Percentiles rank a stretch among this genome's conserved stretches.
These are phyloP conservation scores for Citrus reticulata DNA, from an alignment of 345 rosid genomes.

Conservation along the genomic window DNA sequence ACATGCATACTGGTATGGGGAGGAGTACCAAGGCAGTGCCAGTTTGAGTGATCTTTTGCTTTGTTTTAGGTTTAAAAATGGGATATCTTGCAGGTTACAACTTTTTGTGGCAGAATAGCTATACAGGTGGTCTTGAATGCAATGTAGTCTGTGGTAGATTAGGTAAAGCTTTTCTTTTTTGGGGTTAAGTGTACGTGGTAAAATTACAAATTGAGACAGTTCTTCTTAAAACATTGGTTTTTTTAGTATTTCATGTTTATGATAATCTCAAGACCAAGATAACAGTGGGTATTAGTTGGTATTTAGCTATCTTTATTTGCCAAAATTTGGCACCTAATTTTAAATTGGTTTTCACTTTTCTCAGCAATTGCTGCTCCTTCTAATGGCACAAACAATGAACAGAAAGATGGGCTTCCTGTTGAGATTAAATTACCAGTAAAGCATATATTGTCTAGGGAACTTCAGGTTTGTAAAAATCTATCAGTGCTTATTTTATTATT, in stretches of 20 bases:
- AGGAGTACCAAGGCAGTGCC: not conserved
- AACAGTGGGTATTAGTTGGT: not conserved
- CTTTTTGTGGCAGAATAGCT: not conserved
- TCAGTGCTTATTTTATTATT: not conserved
- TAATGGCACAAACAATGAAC: constrained; percentile 47
- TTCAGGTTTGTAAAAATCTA: constrained; percentile 55
- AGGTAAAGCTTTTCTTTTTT: not conserved
- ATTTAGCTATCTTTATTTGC: not conserved
- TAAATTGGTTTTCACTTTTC: constrained; percentile 17
- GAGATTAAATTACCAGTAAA: constrained; percentile 85
- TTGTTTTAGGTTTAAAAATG: not conserved
- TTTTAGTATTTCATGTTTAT: not conserved
- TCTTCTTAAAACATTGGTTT: not conserved
- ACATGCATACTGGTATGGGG: not conserved
- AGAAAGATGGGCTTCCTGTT: constrained; percentile 67
- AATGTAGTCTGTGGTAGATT: not conserved
- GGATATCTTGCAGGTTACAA: not conserved
- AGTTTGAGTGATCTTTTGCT: not conserved
- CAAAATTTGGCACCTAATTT: constrained; percentile 16
- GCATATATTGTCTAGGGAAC: constrained; percentile 86
- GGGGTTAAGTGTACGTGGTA: not conserved
- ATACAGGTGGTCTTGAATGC: not conserved
- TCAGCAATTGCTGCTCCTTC: constrained; percentile 75
- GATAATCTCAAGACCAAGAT: constrained; percentile 2
- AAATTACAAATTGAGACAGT: not conserved